Evolutionary conservation across 163 green algal species (phyloP).

Genomic region (Scenedesmus sp.): DNA sequence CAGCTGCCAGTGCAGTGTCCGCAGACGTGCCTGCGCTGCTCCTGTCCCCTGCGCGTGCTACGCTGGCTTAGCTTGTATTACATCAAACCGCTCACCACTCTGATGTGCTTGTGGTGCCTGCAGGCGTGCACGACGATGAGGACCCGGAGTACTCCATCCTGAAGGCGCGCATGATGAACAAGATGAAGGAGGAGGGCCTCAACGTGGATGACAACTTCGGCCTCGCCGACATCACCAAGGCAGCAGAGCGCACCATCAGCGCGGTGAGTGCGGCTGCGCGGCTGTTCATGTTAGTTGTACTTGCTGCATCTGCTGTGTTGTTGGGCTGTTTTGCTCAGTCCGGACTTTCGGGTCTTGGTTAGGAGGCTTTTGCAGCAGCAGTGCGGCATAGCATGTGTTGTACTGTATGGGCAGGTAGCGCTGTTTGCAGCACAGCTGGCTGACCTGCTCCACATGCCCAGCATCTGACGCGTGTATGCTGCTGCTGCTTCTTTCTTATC

Average conservation of each 20-base stretch:
- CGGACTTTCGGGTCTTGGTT: no score
- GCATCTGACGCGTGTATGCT: background rate
- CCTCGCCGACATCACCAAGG: slow-evolving; percentile 82
- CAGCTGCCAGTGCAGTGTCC: no score
- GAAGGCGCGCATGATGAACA: slow-evolving; percentile 84
- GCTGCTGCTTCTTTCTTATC: background rate
- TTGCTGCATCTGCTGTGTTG: background rate
- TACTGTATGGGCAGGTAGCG: no score
- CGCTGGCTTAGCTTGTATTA: background rate
- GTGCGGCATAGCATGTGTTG: no score
- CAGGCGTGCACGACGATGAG: slow-evolving; percentile 79
- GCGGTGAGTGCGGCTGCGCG: slow-evolving; percentile 44
- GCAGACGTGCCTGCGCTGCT: no score
- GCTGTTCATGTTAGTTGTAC: no score
- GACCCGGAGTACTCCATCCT: slow-evolving; percentile 94
- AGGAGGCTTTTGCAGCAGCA: no score
- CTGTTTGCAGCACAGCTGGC: no score
- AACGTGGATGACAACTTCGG: slow-evolving; percentile 54
- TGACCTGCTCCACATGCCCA: background rate
- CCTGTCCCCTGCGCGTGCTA: background rate
- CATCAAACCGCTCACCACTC: background rate
- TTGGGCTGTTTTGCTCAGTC: background rate
- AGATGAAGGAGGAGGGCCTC: slow-evolving; percentile 50
- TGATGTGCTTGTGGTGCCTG: background rate
- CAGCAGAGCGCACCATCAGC: slow-evolving; percentile 84